phyloP scores from a whole-genome alignment of 2,329 filamentous ascomycete genomes.

The Penicillium digitatum region DNA sequence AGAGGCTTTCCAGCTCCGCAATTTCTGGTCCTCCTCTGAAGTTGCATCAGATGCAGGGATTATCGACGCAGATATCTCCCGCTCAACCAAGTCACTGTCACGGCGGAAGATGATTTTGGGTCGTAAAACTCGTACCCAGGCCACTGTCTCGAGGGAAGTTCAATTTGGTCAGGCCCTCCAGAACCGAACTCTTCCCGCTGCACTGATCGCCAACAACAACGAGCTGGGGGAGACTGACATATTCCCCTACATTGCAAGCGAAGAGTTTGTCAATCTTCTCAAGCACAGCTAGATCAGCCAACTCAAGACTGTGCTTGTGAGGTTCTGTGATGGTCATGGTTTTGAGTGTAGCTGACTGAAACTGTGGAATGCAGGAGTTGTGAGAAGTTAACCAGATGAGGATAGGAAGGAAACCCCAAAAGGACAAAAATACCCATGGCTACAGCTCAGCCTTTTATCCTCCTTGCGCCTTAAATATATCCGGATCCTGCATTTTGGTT shows the following conservation, averaged over 20 bases:
- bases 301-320: neutral
- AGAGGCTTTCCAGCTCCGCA: conserved; percentile 23
- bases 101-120: conserved; percentile 47
- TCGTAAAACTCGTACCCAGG: conserved; percentile 46
- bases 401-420: too few species aligned
- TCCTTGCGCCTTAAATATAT: too few species aligned
- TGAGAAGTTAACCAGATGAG: too few species aligned
- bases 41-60: conserved; percentile 32
- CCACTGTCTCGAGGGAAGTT: conserved; percentile 39
- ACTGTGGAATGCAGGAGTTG: neutral
- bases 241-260: conserved; percentile 34
- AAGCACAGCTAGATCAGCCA: conserved; percentile 24
- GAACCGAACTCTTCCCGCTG: conserved; percentile 35
- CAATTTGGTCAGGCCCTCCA: conserved; percentile 35
- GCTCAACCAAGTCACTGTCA: conserved; percentile 2
- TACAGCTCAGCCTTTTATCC: too few species aligned
- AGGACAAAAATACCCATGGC: too few species aligned
- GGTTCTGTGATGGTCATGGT: neutral
- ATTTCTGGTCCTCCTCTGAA: conserved; percentile 13
- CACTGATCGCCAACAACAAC: conserved; percentile 44
- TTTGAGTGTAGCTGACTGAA: neutral
- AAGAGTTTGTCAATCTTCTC: conserved; percentile 39
- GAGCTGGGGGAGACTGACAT: conserved; percentile 34
- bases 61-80: conserved; percentile 34
- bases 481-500: too few species aligned